A percentile compares a stretch with the other conserved stretches of the same genome.
phyloP scores from a whole-genome alignment of 2,329 filamentous ascomycete genomes.

The Botrytis fabae region DNA sequence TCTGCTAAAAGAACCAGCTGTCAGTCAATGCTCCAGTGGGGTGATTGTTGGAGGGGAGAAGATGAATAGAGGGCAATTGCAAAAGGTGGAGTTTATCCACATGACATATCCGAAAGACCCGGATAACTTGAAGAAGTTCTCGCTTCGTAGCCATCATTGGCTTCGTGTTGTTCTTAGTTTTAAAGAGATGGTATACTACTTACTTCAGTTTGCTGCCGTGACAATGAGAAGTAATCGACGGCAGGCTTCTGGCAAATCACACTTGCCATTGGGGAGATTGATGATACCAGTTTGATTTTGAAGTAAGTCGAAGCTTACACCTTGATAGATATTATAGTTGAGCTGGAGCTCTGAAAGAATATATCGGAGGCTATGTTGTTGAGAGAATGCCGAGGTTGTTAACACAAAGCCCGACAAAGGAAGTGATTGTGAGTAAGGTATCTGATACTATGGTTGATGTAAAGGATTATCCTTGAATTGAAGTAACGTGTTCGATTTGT shows the following conservation, averaged over 20 bases:
- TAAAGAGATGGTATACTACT: constrained; percentile 18
- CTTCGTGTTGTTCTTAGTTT: neutral
- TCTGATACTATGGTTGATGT: constrained; percentile 12
- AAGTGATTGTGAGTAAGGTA: constrained; percentile 12
- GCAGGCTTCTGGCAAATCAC: constrained; percentile 27
- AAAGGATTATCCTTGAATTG: neutral
- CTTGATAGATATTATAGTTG: constrained; percentile 1
- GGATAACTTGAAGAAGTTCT: neutral
- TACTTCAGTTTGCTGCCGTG: constrained; percentile 30
- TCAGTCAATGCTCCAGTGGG: constrained; percentile 7
- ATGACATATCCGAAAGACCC: neutral
- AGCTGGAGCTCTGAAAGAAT: constrained; percentile 13
- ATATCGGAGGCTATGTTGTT: neutral
- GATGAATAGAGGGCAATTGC: neutral
- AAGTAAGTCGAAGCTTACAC: constrained; percentile 24
- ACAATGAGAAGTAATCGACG: constrained; percentile 30
- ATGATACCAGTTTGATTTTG: neutral
- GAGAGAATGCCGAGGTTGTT: constrained; percentile 15
- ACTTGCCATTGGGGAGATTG: constrained; percentile 27
- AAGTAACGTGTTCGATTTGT: neutral
- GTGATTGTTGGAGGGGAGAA: neutral
- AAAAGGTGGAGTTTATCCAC: constrained; percentile 5
- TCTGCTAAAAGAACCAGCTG: constrained; percentile 6
- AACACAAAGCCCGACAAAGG: constrained; percentile 17
- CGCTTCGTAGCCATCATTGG: neutral